Percentiles rank a stretch among this genome's conserved stretches.
phyloP scores from a whole-genome alignment of 2,329 filamentous ascomycete species.

The Allantophomopsis lycopodina region DNA sequence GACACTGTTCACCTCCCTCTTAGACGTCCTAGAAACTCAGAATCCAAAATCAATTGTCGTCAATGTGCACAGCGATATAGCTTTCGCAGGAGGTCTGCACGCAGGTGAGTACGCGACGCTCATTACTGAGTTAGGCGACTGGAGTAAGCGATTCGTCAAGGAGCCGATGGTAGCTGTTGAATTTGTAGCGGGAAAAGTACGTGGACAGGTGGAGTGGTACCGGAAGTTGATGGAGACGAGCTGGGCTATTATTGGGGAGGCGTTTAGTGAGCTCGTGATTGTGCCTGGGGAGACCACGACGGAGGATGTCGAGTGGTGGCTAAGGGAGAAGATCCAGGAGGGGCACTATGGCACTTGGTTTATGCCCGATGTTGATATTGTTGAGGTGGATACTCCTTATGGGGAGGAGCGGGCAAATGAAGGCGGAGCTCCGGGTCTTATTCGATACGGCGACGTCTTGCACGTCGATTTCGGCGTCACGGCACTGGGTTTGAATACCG shows the following conservation, averaged over 20 bases:
- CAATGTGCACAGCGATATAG: conserved; percentile 28
- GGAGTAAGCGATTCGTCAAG: conserved; percentile 25
- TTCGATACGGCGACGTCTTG: conserved; percentile 30
- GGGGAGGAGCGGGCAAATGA: conserved; percentile 1
- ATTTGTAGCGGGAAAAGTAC: conserved; percentile 29
- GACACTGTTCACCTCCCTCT: conserved; percentile 25
- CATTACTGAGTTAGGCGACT: conserved; percentile 21
- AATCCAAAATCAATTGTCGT: conserved; percentile 25
- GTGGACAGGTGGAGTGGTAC: conserved; percentile 26
- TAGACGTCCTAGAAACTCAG: conserved; percentile 21
- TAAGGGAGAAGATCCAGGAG: conserved; percentile 31
- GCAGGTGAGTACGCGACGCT: conserved; percentile 29
- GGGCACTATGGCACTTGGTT: conserved; percentile 39
- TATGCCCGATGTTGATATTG: conserved; percentile 29
- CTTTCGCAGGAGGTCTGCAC: conserved; percentile 32
- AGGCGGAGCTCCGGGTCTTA: conserved; percentile 11
- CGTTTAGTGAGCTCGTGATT: conserved; percentile 28
- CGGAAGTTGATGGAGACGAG: conserved; percentile 31
- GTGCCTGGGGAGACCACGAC: conserved; percentile 28
- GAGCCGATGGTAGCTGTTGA: conserved; percentile 31
- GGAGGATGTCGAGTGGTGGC: conserved; percentile 34
- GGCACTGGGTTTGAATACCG: conserved; percentile 31
- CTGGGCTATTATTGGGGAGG: conserved; percentile 33
- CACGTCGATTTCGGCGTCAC: conserved; percentile 35
- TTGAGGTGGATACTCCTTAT: conserved; percentile 14